A percentile compares a stretch with the other conserved stretches of the same genome.
phyloP scores from a whole-genome alignment of 805 yeast genomes.

The Nakazawaea populi region DNA sequence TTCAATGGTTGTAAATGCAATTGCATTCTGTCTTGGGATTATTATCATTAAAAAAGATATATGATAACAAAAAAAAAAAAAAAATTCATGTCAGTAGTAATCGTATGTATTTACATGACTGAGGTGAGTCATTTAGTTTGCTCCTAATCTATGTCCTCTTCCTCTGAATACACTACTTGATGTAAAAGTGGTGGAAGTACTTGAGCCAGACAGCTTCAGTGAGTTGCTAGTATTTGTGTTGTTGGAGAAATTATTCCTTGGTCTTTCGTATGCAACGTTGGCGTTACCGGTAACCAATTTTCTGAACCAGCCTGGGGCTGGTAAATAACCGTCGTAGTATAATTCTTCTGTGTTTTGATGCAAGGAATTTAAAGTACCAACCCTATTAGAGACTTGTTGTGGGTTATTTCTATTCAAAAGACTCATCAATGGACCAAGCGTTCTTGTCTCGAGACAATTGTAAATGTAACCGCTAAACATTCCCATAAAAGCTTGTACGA shows the following conservation, averaged over 20 bases:
- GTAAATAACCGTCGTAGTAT: constrained; percentile 47
- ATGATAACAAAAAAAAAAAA: background rate
- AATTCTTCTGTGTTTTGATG: constrained; percentile 26
- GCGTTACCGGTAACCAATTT: constrained; percentile 18
- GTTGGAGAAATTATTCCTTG: constrained; percentile 5
- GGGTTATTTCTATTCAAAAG: constrained; percentile 17
- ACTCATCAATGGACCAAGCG: constrained; percentile 42
- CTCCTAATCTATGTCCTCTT: constrained; percentile 33
- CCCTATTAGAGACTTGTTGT: constrained; percentile 20
- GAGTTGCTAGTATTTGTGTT: constrained; percentile 2
- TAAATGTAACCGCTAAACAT: constrained; percentile 52
- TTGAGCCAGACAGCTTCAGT: constrained; percentile 11
- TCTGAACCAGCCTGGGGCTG: constrained; percentile 46
- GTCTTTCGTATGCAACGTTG: constrained; percentile 12
- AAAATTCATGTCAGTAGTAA: no score
- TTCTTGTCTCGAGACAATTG: constrained; percentile 55
- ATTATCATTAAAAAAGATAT: background rate
- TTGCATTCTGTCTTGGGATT: no score
- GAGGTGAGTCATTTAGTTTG: background rate
- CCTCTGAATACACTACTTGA: constrained; percentile 24
- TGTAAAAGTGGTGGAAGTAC: constrained; percentile 13
- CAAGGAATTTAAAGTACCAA: constrained; percentile 23
- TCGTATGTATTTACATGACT: no score
- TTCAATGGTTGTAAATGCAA: no score
- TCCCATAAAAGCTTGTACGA: constrained; percentile 41